Evolutionary conservation across 2,329 filamentous ascomycete genomes (phyloP).

Genomic region (Cladosporium phlei): DNA sequence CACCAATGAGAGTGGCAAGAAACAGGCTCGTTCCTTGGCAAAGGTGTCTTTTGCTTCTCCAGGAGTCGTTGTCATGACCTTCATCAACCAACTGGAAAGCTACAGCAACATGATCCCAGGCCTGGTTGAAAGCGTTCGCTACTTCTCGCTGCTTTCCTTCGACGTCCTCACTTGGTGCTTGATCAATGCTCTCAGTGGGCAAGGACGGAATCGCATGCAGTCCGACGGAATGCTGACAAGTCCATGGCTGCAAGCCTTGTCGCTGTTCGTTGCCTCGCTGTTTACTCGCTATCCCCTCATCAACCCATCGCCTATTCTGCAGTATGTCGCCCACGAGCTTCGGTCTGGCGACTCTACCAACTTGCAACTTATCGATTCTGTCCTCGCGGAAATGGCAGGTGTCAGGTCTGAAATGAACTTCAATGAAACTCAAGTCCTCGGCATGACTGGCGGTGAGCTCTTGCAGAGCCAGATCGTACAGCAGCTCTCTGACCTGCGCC

Average conservation of each 20-base stretch:
- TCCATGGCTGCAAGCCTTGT: constrained; percentile 84
- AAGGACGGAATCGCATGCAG: constrained; percentile 55
- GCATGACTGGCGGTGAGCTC: constrained; percentile 79
- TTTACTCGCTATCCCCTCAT: constrained; percentile 82
- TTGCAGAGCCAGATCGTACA: constrained; percentile 76
- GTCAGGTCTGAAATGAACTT: constrained; percentile 83
- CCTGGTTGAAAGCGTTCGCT: constrained; percentile 88
- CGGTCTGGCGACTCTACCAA: constrained; percentile 80
- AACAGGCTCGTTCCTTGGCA: constrained; percentile 81
- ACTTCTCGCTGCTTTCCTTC: constrained; percentile 88
- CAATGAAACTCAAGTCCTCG: constrained; percentile 79
- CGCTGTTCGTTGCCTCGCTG: constrained; percentile 84
- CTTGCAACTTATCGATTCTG: constrained; percentile 82
- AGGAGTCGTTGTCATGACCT: constrained; percentile 83
- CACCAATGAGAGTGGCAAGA: constrained; percentile 76
- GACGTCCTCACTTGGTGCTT: constrained; percentile 92
- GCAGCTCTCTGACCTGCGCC: constrained; percentile 74
- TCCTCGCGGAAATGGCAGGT: constrained; percentile 89
- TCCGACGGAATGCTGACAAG: constrained; percentile 72
- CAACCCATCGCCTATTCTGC: constrained; percentile 77
- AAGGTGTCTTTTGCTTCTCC: constrained; percentile 91
- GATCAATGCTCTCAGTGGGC: constrained; percentile 63
- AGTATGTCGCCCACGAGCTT: constrained; percentile 84
- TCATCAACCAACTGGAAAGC: constrained; percentile 83
- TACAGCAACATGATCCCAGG: constrained; percentile 94